Percentiles rank a stretch among this genome's conserved stretches.
Conservation (phyloP, 78 protist species). For the Emiliania huxleyi region DNA sequence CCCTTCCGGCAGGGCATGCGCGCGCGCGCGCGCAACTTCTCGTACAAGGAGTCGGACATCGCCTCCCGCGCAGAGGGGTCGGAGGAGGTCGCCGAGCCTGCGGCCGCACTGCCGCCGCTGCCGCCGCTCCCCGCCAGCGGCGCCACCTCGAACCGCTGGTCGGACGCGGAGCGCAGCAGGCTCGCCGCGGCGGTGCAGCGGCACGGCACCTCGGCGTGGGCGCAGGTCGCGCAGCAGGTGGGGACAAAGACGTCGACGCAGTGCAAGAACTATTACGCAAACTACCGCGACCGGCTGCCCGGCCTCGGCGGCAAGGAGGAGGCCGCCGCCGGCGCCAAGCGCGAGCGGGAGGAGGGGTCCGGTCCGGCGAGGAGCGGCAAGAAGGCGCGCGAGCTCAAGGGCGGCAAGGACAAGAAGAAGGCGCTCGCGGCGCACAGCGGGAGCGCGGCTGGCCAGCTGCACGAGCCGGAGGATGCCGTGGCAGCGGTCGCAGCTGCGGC, state of each 20-base stretch:
- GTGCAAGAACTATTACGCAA: not conserved
- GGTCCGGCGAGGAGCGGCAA: not conserved
- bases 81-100: not conserved
- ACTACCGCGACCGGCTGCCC: slow-evolving; percentile 12
- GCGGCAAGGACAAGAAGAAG: not conserved
- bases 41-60: not conserved
- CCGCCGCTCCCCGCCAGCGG: not conserved
- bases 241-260: not conserved
- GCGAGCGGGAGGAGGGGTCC: not conserved
- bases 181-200: not conserved
- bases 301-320: not conserved
- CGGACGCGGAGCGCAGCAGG: not conserved
- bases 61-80: not conserved
- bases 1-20: slow-evolving; percentile 1
- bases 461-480: no score
- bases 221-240: not conserved
- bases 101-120: not conserved
- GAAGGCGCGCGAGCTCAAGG: not conserved
- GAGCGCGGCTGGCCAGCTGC: not conserved
- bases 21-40: slow-evolving; percentile 21
- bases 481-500: no score
- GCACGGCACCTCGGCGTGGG: not conserved
- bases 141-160: not conserved
- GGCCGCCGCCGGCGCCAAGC: not conserved
- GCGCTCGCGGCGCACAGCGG: not conserved